These are phyloP conservation scores for Annulohypoxylon stygium DNA, from an alignment of 495 filamentous ascomycete genomes.

Conservation along the genomic window DNA sequence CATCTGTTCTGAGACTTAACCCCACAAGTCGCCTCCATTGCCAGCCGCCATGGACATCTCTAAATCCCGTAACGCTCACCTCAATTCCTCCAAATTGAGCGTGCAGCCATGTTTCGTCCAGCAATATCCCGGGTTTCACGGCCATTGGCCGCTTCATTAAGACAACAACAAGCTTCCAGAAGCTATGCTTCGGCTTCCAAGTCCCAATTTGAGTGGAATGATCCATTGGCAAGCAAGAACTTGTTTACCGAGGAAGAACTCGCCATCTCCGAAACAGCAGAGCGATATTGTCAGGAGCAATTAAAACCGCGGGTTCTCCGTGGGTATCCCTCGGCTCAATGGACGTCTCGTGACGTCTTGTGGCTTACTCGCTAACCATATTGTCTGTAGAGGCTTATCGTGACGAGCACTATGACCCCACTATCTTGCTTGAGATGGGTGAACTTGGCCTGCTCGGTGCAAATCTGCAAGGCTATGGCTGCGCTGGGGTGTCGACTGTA, in stretches of 20 bases:
- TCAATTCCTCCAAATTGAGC: slow-evolving; percentile 38
- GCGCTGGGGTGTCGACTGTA: slow-evolving; percentile 92
- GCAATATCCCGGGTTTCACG: slow-evolving; percentile 39
- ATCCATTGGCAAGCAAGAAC: slow-evolving; percentile 80
- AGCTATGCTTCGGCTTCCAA: slow-evolving; percentile 56
- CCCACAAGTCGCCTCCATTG: slow-evolving; percentile 33
- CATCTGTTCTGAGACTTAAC: slow-evolving; percentile 24
- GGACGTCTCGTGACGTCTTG: neutral
- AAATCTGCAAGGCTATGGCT: slow-evolving; percentile 91
- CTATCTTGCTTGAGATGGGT: slow-evolving; percentile 95
- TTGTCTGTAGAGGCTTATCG: slow-evolving; percentile 84
- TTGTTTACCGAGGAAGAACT: slow-evolving; percentile 90
- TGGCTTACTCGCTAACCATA: slow-evolving; percentile 25
- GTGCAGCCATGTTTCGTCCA: slow-evolving; percentile 46
- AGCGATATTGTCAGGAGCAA: slow-evolving; percentile 91
- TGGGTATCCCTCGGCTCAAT: slow-evolving; percentile 60
- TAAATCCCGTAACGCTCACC: slow-evolving; percentile 18
- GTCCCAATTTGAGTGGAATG: slow-evolving; percentile 88
- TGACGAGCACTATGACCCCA: slow-evolving; percentile 89
- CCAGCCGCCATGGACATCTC: slow-evolving; percentile 26
- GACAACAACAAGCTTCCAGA: slow-evolving; percentile 39
- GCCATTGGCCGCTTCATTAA: slow-evolving; percentile 26
- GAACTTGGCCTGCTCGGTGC: slow-evolving; percentile 92
- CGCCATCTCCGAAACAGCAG: slow-evolving; percentile 87
- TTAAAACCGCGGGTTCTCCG: slow-evolving; percentile 88